These are phyloP conservation scores for Neurospora pannonica DNA, from an alignment of 495 filamentous ascomycete species.

Conservation along the genomic window DNA sequence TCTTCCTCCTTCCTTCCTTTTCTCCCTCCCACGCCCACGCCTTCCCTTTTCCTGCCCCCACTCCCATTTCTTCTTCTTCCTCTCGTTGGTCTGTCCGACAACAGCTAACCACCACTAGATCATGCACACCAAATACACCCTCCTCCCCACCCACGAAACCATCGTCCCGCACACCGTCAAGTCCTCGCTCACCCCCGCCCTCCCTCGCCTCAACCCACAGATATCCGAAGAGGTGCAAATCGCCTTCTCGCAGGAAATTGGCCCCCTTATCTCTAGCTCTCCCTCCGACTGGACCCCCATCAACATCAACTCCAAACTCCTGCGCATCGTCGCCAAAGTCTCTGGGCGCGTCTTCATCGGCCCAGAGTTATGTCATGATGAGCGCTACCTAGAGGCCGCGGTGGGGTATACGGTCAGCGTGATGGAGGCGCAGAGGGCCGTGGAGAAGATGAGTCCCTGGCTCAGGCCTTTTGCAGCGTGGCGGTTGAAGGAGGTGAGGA, in stretches of 20 bases:
- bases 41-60: too few species aligned
- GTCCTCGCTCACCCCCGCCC: constrained; percentile 16
- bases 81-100: too few species aligned
- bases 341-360: constrained; percentile 54
- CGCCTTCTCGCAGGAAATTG: constrained; percentile 16
- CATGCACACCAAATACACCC: constrained; percentile 21
- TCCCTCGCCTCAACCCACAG: constrained; percentile 15
- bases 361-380: constrained; percentile 38
- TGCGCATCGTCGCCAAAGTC: constrained; percentile 44
- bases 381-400: constrained; percentile 47
- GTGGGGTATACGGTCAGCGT: constrained; percentile 49
- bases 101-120: constrained; percentile 37
- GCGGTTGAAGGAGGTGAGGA: constrained; percentile 23
- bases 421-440: constrained; percentile 20
- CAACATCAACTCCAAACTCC: constrained; percentile 26
- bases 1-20: not conserved
- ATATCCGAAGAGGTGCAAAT: constrained; percentile 19
- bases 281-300: constrained; percentile 30
- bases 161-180: constrained; percentile 18
- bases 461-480: constrained; percentile 21
- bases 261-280: not conserved
- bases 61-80: not conserved
- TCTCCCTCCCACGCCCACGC: too few species aligned
- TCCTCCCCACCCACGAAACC: constrained; percentile 4
- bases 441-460: constrained; percentile 21